Percentiles rank a stretch among this genome's conserved stretches.
phyloP scores from a whole-genome alignment of 306 rosid species.

The Amphicarpaea edgeworthii region DNA sequence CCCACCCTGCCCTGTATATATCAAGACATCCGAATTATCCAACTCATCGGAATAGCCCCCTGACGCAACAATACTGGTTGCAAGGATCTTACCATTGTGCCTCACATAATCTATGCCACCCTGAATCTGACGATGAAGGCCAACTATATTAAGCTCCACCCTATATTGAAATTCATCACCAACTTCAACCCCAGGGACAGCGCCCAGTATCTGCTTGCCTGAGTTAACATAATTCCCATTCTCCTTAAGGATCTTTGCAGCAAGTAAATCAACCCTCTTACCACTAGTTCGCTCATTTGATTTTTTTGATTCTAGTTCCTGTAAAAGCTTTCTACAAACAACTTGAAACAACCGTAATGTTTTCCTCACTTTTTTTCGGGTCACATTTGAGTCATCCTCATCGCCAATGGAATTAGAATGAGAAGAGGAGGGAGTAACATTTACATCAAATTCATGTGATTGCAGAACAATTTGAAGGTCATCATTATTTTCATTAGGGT shows the following conservation, averaged over 20 bases:
- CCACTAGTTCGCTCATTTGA: conserved; percentile 44
- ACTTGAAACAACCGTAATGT: conserved; percentile 77
- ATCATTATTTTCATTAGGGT: conserved; percentile 37
- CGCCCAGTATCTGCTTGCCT: conserved; percentile 74
- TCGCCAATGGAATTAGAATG: conserved; percentile 46
- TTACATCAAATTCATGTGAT: conserved; percentile 47
- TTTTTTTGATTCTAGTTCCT: conserved; percentile 73
- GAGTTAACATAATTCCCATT: conserved; percentile 64
- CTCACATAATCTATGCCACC: conserved; percentile 85
- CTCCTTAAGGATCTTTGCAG: conserved; percentile 66
- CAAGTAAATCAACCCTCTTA: conserved; percentile 70
- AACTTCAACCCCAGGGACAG: conserved; percentile 90
- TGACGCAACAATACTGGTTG: conserved; percentile 86
- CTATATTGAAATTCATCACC: conserved; percentile 94
- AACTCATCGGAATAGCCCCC: conserved; percentile 84
- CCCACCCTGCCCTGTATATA: conserved; percentile 92
- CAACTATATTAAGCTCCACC: conserved; percentile 79
- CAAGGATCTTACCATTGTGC: conserved; percentile 64
- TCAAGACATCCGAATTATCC: conserved; percentile 73
- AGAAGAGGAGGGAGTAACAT: conserved; percentile 60
- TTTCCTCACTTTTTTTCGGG: conserved; percentile 75
- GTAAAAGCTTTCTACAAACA: conserved; percentile 78
- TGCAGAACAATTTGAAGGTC: conserved; percentile 36
- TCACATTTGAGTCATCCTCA: conserved; percentile 52
- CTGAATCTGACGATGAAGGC: conserved; percentile 80